A percentile compares a stretch with the other conserved stretches of the same genome.
phyloP scores from a whole-genome alignment of 345 rosid species.

The Jatropha curcas region DNA sequence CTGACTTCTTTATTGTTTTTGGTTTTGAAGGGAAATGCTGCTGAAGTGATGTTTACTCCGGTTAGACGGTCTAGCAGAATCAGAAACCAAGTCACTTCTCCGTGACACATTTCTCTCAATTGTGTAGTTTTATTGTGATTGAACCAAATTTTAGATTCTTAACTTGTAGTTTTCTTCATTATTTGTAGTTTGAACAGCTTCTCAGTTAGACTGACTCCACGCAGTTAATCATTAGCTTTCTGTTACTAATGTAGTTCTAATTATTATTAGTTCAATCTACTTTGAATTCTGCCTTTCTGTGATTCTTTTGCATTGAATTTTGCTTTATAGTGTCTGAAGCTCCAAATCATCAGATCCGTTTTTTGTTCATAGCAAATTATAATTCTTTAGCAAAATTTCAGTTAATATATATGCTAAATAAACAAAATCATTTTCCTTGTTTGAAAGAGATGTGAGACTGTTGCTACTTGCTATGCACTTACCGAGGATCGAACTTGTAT shows the following conservation, averaged over 20 bases:
- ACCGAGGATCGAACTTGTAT: too few species aligned
- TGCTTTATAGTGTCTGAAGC: too few species aligned
- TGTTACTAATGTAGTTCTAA: neutral
- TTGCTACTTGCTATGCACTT: too few species aligned
- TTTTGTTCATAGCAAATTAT: too few species aligned
- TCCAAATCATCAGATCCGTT: too few species aligned
- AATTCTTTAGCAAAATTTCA: too few species aligned
- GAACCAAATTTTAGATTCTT: neutral
- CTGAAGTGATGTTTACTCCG: constrained; percentile 64
- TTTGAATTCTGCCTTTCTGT: neutral
- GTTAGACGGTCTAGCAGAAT: constrained; percentile 87
- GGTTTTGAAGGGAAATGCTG: constrained; percentile 50
- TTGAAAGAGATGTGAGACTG: too few species aligned
- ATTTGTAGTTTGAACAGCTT: constrained; percentile 4
- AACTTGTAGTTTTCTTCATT: neutral
- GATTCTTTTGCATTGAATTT: too few species aligned
- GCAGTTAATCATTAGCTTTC: neutral
- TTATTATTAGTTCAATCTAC: neutral
- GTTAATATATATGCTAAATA: too few species aligned
- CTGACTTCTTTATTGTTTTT: neutral
- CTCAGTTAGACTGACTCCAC: neutral
- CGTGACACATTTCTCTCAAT: constrained; percentile 28
- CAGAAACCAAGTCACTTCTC: constrained; percentile 50
- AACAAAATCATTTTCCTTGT: too few species aligned
- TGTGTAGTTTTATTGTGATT: neutral